Percentiles rank a stretch among this genome's conserved stretches.
These are phyloP conservation scores for Aspergillus pseudoterreus DNA, from an alignment of 2,329 filamentous ascomycete species.

Conservation along the genomic window DNA sequence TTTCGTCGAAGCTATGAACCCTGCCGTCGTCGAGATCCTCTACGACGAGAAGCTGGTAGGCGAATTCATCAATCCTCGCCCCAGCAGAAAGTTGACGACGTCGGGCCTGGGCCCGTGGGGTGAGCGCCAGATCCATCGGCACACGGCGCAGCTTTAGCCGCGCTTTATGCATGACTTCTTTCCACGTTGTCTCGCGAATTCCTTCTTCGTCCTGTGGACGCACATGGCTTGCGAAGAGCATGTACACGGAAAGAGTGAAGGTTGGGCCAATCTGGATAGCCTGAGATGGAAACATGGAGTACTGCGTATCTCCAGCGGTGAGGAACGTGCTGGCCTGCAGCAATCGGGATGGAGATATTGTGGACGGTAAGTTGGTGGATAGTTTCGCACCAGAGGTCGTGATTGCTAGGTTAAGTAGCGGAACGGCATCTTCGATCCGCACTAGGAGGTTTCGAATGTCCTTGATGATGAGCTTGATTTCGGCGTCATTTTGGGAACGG, in stretches of 20 bases:
- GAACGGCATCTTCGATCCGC: conserved; percentile 86
- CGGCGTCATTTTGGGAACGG: conserved; percentile 56
- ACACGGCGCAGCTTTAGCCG: conserved; percentile 74
- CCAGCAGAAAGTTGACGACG: conserved; percentile 33
- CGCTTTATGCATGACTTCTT: conserved; percentile 93
- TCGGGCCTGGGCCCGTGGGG: conserved; percentile 11
- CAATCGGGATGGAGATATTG: conserved; percentile 84
- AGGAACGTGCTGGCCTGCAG: conserved; percentile 91
- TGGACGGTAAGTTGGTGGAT: conserved; percentile 71
- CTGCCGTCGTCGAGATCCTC: conserved; percentile 76
- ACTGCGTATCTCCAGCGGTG: conserved; percentile 80
- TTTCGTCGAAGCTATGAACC: conserved; percentile 63
- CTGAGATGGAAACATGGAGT: conserved; percentile 59
- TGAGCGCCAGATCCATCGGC: conserved; percentile 52
- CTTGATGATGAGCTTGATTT: conserved; percentile 65
- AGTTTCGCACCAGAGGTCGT: conserved; percentile 88
- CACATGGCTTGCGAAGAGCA: conserved; percentile 84
- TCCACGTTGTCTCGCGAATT: conserved; percentile 73
- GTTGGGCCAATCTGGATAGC: conserved; percentile 81
- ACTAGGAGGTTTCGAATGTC: conserved; percentile 72
- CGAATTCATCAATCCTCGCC: conserved; percentile 59
- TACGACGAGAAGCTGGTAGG: conserved; percentile 76
- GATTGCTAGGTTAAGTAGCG: conserved; percentile 87
- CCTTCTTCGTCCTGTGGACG: conserved; percentile 55
- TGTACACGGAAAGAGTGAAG: conserved; percentile 86